phyloP scores from a whole-genome alignment of 23 red algal genomes.

The Cyanidiococcus yangmingshanensis region DNA sequence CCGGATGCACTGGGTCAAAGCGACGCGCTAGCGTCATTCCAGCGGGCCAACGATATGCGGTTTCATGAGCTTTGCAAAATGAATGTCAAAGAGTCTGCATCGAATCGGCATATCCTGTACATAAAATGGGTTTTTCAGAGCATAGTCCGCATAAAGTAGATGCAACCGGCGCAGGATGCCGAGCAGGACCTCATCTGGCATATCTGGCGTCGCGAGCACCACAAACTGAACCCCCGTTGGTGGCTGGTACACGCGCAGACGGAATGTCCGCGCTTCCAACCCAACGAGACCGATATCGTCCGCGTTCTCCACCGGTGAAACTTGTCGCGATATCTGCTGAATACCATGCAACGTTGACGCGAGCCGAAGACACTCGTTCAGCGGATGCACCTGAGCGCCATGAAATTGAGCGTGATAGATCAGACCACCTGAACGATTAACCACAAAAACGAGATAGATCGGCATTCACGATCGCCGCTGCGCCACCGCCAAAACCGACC shows the following conservation, averaged over 20 bases:
- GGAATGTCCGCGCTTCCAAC: slow-evolving; percentile 55
- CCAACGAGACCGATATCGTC: slow-evolving; percentile 64
- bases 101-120: slow-evolving; percentile 97
- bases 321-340: slow-evolving; percentile 71
- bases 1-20: no score
- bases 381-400: slow-evolving; percentile 44
- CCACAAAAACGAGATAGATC: slow-evolving; percentile 73
- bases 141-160: slow-evolving; percentile 81
- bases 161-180: slow-evolving; percentile 42
- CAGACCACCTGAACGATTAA: slow-evolving; percentile 87
- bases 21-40: not conserved
- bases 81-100: slow-evolving; percentile 38
- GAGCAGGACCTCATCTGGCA: slow-evolving; percentile 45
- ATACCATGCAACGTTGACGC: slow-evolving; percentile 98
- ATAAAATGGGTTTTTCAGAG: slow-evolving; percentile 99
- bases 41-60: not conserved
- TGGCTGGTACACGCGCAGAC: slow-evolving; percentile 55
- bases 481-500: no score
- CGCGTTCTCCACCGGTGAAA: slow-evolving; percentile 53
- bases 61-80: not conserved
- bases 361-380: slow-evolving; percentile 82
- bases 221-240: slow-evolving; percentile 86
- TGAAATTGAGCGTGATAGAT: slow-evolving; percentile 75
- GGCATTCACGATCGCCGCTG: no score
- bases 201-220: slow-evolving; percentile 41